phyloP scores from a whole-genome alignment of 2,329 filamentous ascomycete species.

The Tympanopsis confertula region DNA sequence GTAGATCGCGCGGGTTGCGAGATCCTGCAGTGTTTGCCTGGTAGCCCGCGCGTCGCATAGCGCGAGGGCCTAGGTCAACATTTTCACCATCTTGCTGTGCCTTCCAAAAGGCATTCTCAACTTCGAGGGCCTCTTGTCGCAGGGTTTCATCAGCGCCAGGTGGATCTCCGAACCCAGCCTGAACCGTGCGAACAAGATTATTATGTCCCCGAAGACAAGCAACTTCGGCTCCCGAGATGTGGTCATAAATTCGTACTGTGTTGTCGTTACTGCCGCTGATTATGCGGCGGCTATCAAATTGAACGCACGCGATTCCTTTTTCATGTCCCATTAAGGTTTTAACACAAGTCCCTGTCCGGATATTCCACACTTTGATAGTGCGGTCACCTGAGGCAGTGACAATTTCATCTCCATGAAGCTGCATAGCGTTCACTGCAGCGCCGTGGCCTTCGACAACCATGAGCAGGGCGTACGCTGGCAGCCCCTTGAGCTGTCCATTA shows the following conservation, averaged over 20 bases:
- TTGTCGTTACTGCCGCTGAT: conserved; percentile 60
- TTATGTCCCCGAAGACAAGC: conserved; percentile 50
- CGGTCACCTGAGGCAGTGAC: conserved; percentile 59
- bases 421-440: conserved; percentile 59
- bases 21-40: background rate
- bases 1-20: background rate
- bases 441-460: conserved; percentile 50
- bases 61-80: background rate
- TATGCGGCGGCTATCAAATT: conserved; percentile 54
- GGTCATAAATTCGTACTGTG: conserved; percentile 57
- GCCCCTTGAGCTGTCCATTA: background rate
- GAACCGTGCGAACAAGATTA: conserved; percentile 55
- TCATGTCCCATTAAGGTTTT: conserved; percentile 49
- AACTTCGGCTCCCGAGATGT: conserved; percentile 49
- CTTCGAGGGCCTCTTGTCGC: background rate
- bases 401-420: conserved; percentile 50
- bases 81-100: background rate
- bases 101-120: background rate
- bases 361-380: conserved; percentile 54
- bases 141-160: background rate
- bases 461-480: conserved; percentile 38
- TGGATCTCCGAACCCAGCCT: conserved; percentile 31
- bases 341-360: conserved; percentile 42
- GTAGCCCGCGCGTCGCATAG: background rate
- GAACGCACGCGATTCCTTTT: conserved; percentile 60